These are phyloP conservation scores for Penicillium paxilli DNA, from an alignment of 495 filamentous ascomycete genomes.

Conservation along the genomic window DNA sequence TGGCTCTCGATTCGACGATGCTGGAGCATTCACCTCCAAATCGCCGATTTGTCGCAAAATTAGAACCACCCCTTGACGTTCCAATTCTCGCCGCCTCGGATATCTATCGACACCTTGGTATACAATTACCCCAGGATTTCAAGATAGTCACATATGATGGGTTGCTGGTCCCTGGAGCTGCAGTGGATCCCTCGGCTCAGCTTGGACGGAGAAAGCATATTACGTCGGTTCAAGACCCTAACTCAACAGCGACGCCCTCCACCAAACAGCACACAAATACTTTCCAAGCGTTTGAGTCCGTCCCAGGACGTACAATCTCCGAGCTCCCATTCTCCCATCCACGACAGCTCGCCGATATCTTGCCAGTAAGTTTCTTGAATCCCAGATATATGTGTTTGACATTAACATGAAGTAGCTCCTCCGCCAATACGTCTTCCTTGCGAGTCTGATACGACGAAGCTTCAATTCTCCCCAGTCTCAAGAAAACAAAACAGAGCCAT, in stretches of 20 bases:
- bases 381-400: not conserved
- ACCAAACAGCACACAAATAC: slow-evolving; percentile 63
- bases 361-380: slow-evolving; percentile 53
- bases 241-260: slow-evolving; percentile 37
- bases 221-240: slow-evolving; percentile 33
- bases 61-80: slow-evolving; percentile 81
- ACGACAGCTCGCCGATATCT: slow-evolving; percentile 73
- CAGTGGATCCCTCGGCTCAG: slow-evolving; percentile 24
- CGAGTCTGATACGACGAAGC: slow-evolving; percentile 61
- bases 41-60: slow-evolving; percentile 76
- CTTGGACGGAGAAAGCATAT: slow-evolving; percentile 32
- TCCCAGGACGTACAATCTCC: slow-evolving; percentile 65
- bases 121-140: slow-evolving; percentile 53
- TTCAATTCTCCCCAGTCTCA: slow-evolving; percentile 39
- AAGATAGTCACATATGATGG: slow-evolving; percentile 64
- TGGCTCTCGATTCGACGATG: slow-evolving; percentile 47
- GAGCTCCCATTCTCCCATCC: slow-evolving; percentile 86
- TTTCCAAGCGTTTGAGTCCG: slow-evolving; percentile 68
- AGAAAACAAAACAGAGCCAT: slow-evolving; percentile 8
- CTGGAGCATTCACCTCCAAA: slow-evolving; percentile 57
- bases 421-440: slow-evolving; percentile 72
- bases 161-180: slow-evolving; percentile 57
- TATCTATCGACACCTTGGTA: slow-evolving; percentile 65
- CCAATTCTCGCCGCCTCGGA: slow-evolving; percentile 65
- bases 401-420: slow-evolving; percentile 43